A percentile compares a stretch with the other conserved stretches of the same genome.
Conservation (phyloP, 108 stramenopile species). For the Skeletonema tropicum region DNA sequence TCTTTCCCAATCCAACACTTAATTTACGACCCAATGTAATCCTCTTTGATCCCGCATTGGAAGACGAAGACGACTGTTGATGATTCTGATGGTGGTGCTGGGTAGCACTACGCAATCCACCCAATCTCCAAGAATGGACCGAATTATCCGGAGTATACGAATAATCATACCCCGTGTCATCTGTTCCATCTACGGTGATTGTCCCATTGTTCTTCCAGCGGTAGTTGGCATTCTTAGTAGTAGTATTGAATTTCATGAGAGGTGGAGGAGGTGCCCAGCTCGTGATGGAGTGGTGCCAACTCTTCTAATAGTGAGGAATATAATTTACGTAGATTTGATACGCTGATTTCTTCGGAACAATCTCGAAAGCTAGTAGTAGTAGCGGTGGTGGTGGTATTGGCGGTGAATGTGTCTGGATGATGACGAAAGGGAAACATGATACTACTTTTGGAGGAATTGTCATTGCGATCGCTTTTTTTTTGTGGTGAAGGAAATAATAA, state of each 20-base stretch:
- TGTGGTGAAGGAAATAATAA: too few species aligned
- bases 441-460: too few species aligned
- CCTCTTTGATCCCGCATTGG: neutral
- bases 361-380: too few species aligned
- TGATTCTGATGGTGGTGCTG: too few species aligned
- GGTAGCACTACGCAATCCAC: neutral
- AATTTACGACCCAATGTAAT: neutral
- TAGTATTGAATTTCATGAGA: too few species aligned
- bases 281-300: conserved; percentile 37
- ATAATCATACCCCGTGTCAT: conserved; percentile 43
- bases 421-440: too few species aligned
- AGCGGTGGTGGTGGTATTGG: too few species aligned
- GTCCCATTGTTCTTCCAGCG: conserved; percentile 46
- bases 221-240: conserved; percentile 12
- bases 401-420: too few species aligned
- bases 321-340: conserved; percentile 26
- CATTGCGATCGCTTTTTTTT: too few species aligned
- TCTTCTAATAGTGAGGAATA: conserved; percentile 45
- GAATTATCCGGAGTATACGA: conserved; percentile 37
- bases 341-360: conserved; percentile 19
- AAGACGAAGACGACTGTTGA: too few species aligned
- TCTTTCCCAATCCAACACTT: neutral
- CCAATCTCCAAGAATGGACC: conserved; percentile 24
- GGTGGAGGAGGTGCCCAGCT: conserved; percentile 11
- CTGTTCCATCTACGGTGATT: conserved; percentile 29